A percentile compares a stretch with the other conserved stretches of the same genome.
These are phyloP conservation scores for Lepraria neglecta DNA, from an alignment of 495 filamentous ascomycete genomes.

Conservation along the genomic window DNA sequence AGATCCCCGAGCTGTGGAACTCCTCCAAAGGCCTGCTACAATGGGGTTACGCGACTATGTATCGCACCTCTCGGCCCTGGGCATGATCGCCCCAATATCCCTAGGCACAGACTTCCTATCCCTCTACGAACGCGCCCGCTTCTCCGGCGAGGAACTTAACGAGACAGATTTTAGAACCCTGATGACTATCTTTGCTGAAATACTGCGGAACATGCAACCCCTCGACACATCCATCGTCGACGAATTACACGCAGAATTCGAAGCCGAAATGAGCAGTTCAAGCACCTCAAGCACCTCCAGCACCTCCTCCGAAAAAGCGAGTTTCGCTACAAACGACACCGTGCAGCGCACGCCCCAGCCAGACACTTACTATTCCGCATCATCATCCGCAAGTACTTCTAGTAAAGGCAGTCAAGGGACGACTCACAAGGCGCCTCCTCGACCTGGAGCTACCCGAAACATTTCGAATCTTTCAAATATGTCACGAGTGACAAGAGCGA, in stretches of 20 bases:
- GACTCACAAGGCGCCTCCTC: conserved; percentile 21
- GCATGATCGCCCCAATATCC: conserved; percentile 53
- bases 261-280: not conserved
- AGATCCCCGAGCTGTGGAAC: conserved; percentile 57
- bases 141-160: conserved; percentile 53
- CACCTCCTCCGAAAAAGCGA: not conserved
- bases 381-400: conserved; percentile 10
- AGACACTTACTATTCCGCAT: conserved; percentile 11
- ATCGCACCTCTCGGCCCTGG: conserved; percentile 57
- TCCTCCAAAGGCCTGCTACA: conserved; percentile 61
- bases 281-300: not conserved
- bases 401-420: conserved; percentile 16
- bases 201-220: conserved; percentile 68
- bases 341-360: conserved; percentile 22
- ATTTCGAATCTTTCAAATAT: conserved; percentile 27
- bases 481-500: conserved; percentile 33
- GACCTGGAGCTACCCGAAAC: conserved; percentile 28
- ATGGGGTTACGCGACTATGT: conserved; percentile 84
- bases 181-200: conserved; percentile 81
- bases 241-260: conserved; percentile 32
- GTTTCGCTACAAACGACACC: conserved; percentile 17
- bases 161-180: conserved; percentile 70
- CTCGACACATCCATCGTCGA: conserved; percentile 48
- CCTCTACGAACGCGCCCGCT: conserved; percentile 78
- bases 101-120: conserved; percentile 58